These are phyloP conservation scores for Tillandsia leiboldiana DNA, from an alignment of 176 grass and related monocot genomes.

Conservation along the genomic window DNA sequence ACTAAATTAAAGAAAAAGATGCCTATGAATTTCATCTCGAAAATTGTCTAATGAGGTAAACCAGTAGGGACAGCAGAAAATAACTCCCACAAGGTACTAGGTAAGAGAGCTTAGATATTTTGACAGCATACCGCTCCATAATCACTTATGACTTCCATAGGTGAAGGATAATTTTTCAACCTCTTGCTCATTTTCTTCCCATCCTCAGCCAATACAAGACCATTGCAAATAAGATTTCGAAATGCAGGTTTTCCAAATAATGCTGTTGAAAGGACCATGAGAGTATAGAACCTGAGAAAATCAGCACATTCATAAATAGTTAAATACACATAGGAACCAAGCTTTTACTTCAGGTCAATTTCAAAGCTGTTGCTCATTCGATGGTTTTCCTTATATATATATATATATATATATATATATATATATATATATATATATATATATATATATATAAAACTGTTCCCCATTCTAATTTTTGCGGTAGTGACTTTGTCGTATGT, in stretches of 20 bases:
- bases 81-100: background rate
- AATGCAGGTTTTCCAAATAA: conserved; percentile 98
- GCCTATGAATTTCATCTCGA: background rate
- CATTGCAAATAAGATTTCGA: conserved; percentile 98
- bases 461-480: no score
- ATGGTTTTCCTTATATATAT: no score
- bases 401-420: no score
- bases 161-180: conserved; percentile 89
- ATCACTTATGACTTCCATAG: conserved; percentile 64
- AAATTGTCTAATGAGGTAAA: background rate
- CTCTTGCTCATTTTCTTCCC: conserved; percentile 99
- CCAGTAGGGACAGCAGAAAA: background rate
- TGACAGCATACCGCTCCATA: conserved; percentile 74
- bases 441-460: no score
- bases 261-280: conserved; percentile 94
- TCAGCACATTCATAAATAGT: background rate
- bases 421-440: no score
- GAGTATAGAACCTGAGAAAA: conserved; percentile 85
- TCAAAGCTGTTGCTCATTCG: no score
- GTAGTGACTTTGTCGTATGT: no score
- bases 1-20: background rate
- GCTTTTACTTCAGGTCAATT: background rate
- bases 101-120: conserved; percentile 9
- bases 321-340: background rate
- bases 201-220: conserved; percentile 94